Evolutionary conservation across 2,329 filamentous ascomycete genomes (phyloP).

Genomic region (Penicillium glabrum): DNA sequence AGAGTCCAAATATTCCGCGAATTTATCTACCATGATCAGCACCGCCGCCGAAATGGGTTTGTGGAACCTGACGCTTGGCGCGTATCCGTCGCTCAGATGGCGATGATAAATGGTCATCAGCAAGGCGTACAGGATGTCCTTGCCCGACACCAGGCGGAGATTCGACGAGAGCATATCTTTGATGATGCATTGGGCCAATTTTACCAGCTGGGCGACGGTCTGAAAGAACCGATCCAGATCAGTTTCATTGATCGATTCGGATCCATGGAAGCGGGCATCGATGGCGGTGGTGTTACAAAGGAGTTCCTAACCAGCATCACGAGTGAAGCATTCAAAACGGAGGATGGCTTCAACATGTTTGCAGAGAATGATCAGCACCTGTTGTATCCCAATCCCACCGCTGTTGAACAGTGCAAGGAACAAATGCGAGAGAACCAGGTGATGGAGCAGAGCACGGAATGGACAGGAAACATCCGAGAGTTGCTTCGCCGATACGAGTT

Average conservation of each 20-base stretch:
- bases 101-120: slow-evolving; percentile 42
- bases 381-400: slow-evolving; percentile 82
- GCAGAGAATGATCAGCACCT: slow-evolving; percentile 80
- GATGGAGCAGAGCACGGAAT: slow-evolving; percentile 56
- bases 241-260: slow-evolving; percentile 93
- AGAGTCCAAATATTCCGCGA: slow-evolving; percentile 90
- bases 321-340: slow-evolving; percentile 73
- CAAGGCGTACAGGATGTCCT: slow-evolving; percentile 39
- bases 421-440: slow-evolving; percentile 54
- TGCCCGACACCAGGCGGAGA: slow-evolving; percentile 71
- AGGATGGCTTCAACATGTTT: slow-evolving; percentile 65
- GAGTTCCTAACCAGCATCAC: slow-evolving; percentile 92
- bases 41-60: slow-evolving; percentile 65
- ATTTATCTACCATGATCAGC: slow-evolving; percentile 83
- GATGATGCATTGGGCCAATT: slow-evolving; percentile 83
- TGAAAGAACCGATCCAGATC: slow-evolving; percentile 96
- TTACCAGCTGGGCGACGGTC: slow-evolving; percentile 72
- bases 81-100: slow-evolving; percentile 53
- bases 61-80: slow-evolving; percentile 76
- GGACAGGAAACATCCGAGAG: slow-evolving; percentile 57
- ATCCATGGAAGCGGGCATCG: slow-evolving; percentile 85
- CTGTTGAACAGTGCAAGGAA: slow-evolving; percentile 68
- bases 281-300: slow-evolving; percentile 95
- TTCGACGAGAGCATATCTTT: slow-evolving; percentile 77
- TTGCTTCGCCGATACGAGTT: slow-evolving; percentile 82